Evolutionary conservation across 768 basidiomycete species (phyloP), one percentile per base, ranked within the genome.

Genomic region (Termitomyces sp.): DNA sequence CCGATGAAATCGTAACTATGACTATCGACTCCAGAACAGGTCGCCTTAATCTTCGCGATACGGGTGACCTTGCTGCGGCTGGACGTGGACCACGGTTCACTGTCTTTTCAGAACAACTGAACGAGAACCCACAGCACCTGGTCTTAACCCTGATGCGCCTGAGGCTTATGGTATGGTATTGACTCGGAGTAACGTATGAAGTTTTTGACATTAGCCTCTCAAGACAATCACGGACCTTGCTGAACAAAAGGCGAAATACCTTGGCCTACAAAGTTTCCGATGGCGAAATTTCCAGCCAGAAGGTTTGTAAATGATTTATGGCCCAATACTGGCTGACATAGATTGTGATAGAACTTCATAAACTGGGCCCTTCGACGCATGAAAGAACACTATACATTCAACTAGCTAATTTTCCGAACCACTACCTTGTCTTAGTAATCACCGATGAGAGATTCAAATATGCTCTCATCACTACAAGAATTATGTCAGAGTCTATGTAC

Each of bases 371-470:
- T 1, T 69, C 79, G 14, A 76, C 80, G 22, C 83, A 84, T 47
- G 83, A n/a, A n/a, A n/a, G 81, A 40, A 81, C 72, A 45, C 76
- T 94, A 26, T 94, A 86, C 70, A 87, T 94, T 60, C 87, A 90
- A 63, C 79, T 95, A 8, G 67, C 84, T 43, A 88, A 83, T 57
- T 92, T 91, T 66, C 86, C 88, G 1, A 80, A 75, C 46, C 89
- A 95, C 67, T 94, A 92, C 68, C 84, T 97, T 41, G 90, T 92
- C 11, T 79, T 95, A 26, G 86, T 93, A 43, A 83, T 94, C 60
- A 85, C 85, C 0, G 88, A 92, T 58, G 79, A 85, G 47, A 82
- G 86, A 52, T 87, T 93, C 65, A 83, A 84, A 48, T 94, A 88
- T 66, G 94, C 92, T 7, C 77, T 96, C 40, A 87, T 96, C 53